Percentiles rank a stretch among this genome's conserved stretches.
These are phyloP conservation scores for Debaryomycetaceae sp. DNA, from an alignment of 1,139 yeast genomes.

Conservation along the genomic window DNA sequence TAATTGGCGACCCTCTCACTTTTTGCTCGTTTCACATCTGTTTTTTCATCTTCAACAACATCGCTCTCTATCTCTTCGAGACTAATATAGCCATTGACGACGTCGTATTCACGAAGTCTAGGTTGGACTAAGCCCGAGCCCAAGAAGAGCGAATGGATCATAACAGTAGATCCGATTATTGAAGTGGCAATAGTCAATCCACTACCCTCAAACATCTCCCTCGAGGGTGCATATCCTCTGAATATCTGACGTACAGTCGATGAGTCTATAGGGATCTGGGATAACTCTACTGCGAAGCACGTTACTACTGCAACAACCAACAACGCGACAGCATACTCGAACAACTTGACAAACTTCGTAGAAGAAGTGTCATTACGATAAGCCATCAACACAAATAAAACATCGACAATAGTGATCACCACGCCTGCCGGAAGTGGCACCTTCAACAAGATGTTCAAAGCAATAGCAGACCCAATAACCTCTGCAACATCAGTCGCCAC, in stretches of 20 bases:
- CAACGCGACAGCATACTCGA: constrained; percentile 64
- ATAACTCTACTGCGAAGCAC: constrained; percentile 68
- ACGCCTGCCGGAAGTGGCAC: constrained; percentile 82
- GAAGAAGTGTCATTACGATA: constrained; percentile 68
- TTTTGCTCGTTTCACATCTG: constrained; percentile 6
- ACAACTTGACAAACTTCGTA: constrained; percentile 57
- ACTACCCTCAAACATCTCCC: constrained; percentile 54
- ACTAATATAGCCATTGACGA: constrained; percentile 37
- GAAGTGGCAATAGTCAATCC: constrained; percentile 77
- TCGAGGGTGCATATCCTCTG: constrained; percentile 70
- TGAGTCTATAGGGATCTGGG: constrained; percentile 44
- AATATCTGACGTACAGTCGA: constrained; percentile 50
- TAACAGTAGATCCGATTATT: constrained; percentile 77
- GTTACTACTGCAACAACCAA: constrained; percentile 68
- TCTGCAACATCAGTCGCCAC: constrained; percentile 86
- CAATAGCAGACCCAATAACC: constrained; percentile 85
- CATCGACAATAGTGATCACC: constrained; percentile 66
- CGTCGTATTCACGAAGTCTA: constrained; percentile 60
- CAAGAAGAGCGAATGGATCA: constrained; percentile 75
- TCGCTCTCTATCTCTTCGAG: constrained; percentile 16
- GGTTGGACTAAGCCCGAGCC: constrained; percentile 79
- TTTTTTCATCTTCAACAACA: constrained; percentile 9
- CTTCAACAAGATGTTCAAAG: constrained; percentile 62
- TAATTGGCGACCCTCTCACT: constrained; percentile 28
- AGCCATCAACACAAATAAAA: constrained; percentile 68